Base-by-base conservation (phyloP, 2,329 filamentous ascomycete genomes). In the Lithohypha guttulata region DNA sequence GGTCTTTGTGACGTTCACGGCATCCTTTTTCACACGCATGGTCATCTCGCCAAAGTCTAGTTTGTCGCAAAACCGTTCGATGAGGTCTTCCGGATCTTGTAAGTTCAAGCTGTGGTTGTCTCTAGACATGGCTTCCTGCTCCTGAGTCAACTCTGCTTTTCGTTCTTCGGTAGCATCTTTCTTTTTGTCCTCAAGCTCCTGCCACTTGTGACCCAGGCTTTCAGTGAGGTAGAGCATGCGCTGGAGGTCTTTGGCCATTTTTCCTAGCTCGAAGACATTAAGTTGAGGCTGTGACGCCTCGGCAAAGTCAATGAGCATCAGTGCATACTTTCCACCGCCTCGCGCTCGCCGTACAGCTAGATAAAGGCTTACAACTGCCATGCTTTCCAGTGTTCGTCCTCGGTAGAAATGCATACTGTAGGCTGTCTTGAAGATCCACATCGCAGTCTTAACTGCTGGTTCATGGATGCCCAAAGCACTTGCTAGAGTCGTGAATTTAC, bases 251-350 rank as follows among this genome's bases (percentile, higher is more conserved):
- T 93, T 93, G 70, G 93, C 96, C 19, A 84, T 83, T 45, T 84
- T 79, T 28, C 91, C 91, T 10, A 98, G 72, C 46, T 84, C 81
- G 63, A 93, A 98, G 17, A 98, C 89, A 51, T 95, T 94, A 56
- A 91, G 76, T 64, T 71, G 45, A 25, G 44, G 21, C 34, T 44
- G 42, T 23, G 26, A 18, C 18, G 26, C 10, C 25, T 98, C 91
- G 9, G 91, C 84, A 55, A 98, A 77, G 57, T 98, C 91, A 58
- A 98, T 96, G 29, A 98, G 71, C 81, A 98, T 87, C 50, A 91
- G 71, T 17, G 42, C 40, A 28, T 51, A 48, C 27, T 42, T 37
- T 4, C 46, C 43, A 26, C 44, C 42, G 34, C 47, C 42, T 14
- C 41, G 44, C 14, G 41, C 44, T 21, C 46, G 41, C 45, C 91